Evolutionary conservation across 371 early-diverging fungal genomes (phyloP), one percentile per base, ranked within the genome.

Genomic region (Mortierella sp.): DNA sequence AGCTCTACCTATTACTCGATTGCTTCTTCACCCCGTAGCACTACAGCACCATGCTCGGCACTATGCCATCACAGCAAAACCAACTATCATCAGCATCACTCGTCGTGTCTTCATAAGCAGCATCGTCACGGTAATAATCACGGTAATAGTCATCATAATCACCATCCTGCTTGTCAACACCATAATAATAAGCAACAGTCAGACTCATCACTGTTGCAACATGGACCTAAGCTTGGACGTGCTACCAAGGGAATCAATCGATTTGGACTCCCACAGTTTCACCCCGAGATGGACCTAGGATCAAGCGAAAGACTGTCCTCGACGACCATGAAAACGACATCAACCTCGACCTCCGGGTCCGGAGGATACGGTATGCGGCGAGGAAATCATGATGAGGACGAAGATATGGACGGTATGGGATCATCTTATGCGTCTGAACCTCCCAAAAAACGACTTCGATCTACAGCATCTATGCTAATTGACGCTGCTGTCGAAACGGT

Each of bases 401-500:
- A 70, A 23, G 66, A 66, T 35, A 40, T 61, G 61, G 70, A 61
- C 4, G 64, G 31, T 26, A 34, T 23, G 8, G 67, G 34, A 12
- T 7, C 61, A 22, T 45, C 64, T 6, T 66, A 69, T 28, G 61
- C 43, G n/a, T 62, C 66, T 19, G 76, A 81, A 49, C 81, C 81
- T 26, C 76, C 76, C 47, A 70, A 66, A 68, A 81, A 81, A 58
- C 61, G 70, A 23, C 64, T 22, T 19, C 66, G 76, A 22, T 75
- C 72, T 29, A 66, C 72, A 9, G 68, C 81, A 4, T 70, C 76
- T 1, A 81, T 75, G 65, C 60, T 81, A 19, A 43, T 81, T 29
- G 76, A 68, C 10, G 81, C 72, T 15, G 81, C 76, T 1, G 64
- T 81, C 43, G 81, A 76, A 43, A 75, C 81, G 6, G 76, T 81